Evolutionary conservation across 2,329 filamentous ascomycete species (phyloP), one percentile per base, ranked within the genome.

Genomic region (Pyricularia grisea): DNA sequence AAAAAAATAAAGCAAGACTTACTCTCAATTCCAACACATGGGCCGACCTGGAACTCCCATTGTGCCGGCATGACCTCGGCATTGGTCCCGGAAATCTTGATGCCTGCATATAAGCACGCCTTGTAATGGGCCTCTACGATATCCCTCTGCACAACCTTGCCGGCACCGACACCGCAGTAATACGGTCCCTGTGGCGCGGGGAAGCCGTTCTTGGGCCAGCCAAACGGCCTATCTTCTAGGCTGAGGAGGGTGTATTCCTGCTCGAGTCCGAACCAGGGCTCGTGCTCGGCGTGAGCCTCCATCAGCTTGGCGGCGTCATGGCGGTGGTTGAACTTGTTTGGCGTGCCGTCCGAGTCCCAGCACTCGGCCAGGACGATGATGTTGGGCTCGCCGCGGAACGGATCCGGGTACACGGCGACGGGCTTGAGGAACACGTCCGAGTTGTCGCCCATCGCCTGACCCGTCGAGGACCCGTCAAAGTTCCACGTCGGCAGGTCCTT

Each of bases 281-380:
- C 86, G 76, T 94, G 90, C 70, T 88, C 84, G 79, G 89, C 89
- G 81, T 97, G 89, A 72, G 89, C 87, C 81, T 95, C 89, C 92
- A 98, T 97, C 76, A 97, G 85, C 81, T 95, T 91, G 78, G 88
- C 88, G 77, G 90, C 91, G 77, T 98, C 94, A 80, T 97, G 91
- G 75, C 95, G 92, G 90, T 90, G 92, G 91, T 99, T 99, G 91
- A 88, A 98, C 82, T 97, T 94, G 90, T 98, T 99, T 81, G 95
- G 95, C 72, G 89, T 93, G 78, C 93, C 94, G 81, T 97, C 94
- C 73, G 92, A 85, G 79, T 94, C 93, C 91, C 93, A 97, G 82
- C 92, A 97, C 85, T 97, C 94, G 78, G 90, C 88, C 77, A 98
- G 91, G 76, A 98, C 94, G 75, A 97, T 88, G 80, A 97, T 91